A percentile compares a stretch with the other conserved stretches of the same genome.
Conservation (phyloP, 2,329 filamentous ascomycete species). For the Penicillium thymicola region DNA sequence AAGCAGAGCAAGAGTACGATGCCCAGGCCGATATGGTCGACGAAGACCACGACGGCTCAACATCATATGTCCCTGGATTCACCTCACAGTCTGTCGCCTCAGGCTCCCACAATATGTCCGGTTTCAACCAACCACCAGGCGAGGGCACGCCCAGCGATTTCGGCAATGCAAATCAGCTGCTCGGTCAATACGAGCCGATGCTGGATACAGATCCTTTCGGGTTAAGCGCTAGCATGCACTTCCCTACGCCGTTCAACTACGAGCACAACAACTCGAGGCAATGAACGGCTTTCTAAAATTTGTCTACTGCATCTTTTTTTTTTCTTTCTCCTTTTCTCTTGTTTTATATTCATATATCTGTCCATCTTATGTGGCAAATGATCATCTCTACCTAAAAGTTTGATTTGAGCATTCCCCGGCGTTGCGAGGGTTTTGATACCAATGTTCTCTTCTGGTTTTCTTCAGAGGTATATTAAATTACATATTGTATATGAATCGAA, state of each 20-base stretch:
- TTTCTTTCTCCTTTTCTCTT: not conserved
- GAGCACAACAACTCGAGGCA: conserved; percentile 39
- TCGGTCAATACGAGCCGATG: conserved; percentile 77
- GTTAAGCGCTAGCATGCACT: conserved; percentile 90
- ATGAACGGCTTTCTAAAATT: conserved; percentile 11
- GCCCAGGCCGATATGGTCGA: conserved; percentile 86
- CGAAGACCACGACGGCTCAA: conserved; percentile 68
- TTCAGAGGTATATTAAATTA: conserved; percentile 12
- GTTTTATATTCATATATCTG: conserved; percentile 3
- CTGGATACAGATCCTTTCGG: conserved; percentile 93
- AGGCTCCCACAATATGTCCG: conserved; percentile 44
- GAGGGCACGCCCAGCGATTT: conserved; percentile 41
- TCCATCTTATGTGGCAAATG: conserved; percentile 7
- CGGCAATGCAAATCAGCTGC: conserved; percentile 50
- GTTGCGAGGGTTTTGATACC: conserved; percentile 33
- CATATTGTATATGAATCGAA: conserved; percentile 8
- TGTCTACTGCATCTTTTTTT: not conserved
- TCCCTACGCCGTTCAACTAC: conserved; percentile 71
- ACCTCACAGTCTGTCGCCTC: conserved; percentile 43
- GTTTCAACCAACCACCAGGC: conserved; percentile 37
- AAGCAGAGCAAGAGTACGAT: conserved; percentile 93
- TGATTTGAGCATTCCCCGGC: conserved; percentile 35
- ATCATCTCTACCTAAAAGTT: conserved; percentile 26
- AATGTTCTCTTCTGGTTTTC: conserved; percentile 21
- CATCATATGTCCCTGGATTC: conserved; percentile 61